Evolutionary conservation across 352 stramenopile species (phyloP).

Genomic region (Aphanomyces euteiches): DNA sequence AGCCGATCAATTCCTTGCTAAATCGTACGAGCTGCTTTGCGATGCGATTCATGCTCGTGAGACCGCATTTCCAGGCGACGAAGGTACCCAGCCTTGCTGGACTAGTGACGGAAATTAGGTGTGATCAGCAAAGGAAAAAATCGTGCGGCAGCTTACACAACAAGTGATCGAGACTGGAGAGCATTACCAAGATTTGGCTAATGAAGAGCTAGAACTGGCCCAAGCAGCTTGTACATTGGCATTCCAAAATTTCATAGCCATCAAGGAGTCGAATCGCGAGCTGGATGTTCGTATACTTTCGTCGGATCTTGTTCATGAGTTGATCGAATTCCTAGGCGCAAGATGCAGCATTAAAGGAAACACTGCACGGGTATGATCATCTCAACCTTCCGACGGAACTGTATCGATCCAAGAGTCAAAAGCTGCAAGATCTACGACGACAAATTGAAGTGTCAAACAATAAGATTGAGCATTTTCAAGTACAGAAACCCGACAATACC

Average conservation of each 20-base stretch:
- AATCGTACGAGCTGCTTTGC: background rate
- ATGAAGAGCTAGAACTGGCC: background rate
- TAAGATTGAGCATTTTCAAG: background rate
- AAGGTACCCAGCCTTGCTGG: background rate
- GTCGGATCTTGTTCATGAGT: background rate
- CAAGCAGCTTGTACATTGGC: background rate
- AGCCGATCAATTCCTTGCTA: background rate
- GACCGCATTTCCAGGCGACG: background rate
- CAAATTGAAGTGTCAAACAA: background rate
- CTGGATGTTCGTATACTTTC: background rate
- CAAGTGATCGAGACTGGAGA: background rate
- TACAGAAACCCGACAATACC: no score
- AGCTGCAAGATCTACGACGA: slow-evolving; percentile 5
- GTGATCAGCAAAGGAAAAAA: background rate
- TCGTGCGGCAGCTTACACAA: slow-evolving; percentile 2
- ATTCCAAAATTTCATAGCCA: background rate
- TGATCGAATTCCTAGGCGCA: background rate
- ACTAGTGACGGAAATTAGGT: background rate
- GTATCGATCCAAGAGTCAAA: slow-evolving; percentile 6
- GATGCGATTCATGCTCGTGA: background rate
- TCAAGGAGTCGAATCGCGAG: background rate
- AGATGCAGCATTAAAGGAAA: slow-evolving; percentile 1
- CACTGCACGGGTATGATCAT: slow-evolving; percentile 7
- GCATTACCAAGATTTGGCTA: background rate
- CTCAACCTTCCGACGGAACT: background rate